A percentile compares a stretch with the other conserved stretches of the same genome.
These are phyloP conservation scores for Isoetes taiwanensis DNA, from an alignment of 75 land plant species.

Conservation along the genomic window DNA sequence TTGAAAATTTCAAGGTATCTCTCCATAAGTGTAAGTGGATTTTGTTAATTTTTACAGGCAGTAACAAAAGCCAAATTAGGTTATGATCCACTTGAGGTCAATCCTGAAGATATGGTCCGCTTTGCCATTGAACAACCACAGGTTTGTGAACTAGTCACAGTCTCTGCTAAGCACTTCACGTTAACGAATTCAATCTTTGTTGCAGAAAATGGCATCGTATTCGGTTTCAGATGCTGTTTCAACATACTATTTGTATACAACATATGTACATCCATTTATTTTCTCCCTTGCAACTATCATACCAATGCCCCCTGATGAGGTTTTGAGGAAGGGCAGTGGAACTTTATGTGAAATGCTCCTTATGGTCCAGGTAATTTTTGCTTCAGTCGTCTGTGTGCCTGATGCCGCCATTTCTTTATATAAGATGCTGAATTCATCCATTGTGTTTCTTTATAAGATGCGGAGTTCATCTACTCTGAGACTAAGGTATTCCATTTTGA, in stretches of 20 bases:
- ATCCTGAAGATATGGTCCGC: slow-evolving; percentile 99
- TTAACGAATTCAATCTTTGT: not conserved
- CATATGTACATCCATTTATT: slow-evolving; percentile 97
- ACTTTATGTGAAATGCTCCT: slow-evolving; percentile 99
- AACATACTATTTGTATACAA: slow-evolving; percentile 95
- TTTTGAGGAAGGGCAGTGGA: slow-evolving; percentile 93
- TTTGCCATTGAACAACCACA: slow-evolving; percentile 89
- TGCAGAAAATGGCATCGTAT: slow-evolving; percentile 98
- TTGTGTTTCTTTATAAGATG: not conserved
- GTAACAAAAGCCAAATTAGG: slow-evolving; percentile 96
- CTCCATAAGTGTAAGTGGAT: not conserved
- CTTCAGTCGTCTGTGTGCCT: not conserved
- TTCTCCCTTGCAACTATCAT: slow-evolving; percentile 97
- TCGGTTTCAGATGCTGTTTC: slow-evolving; percentile 99
- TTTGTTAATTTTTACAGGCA: slow-evolving; percentile 35
- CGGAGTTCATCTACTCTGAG: not conserved
- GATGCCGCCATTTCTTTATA: not conserved
- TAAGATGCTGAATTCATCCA: not conserved
- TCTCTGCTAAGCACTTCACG: not conserved
- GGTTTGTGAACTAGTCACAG: too few relatives aligned
- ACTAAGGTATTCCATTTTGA: not conserved
- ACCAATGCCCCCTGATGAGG: slow-evolving; percentile 99
- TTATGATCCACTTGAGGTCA: slow-evolving; percentile 93
- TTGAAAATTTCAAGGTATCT: not conserved
- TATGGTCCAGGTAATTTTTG: slow-evolving; percentile 80